These are phyloP conservation scores for Exophiala alcalophila DNA, from an alignment of 2,329 filamentous ascomycete genomes.

Conservation along the genomic window DNA sequence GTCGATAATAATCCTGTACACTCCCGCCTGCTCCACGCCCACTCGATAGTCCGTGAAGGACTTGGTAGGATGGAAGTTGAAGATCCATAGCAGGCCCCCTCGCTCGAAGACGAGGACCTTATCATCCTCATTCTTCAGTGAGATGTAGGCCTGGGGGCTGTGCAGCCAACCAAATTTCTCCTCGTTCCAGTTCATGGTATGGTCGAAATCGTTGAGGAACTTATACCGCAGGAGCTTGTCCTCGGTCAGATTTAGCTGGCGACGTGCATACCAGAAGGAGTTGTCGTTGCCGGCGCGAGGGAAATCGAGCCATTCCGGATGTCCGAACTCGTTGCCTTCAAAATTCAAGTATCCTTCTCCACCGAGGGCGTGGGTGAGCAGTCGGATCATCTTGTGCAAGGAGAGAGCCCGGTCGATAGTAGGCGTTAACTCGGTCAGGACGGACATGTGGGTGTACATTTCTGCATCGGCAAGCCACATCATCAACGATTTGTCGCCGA, in stretches of 20 bases:
- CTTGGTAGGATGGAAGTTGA: conserved; percentile 86
- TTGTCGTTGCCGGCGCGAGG: conserved; percentile 89
- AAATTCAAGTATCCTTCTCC: conserved; percentile 98
- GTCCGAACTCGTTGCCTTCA: conserved; percentile 97
- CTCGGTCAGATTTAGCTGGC: conserved; percentile 89
- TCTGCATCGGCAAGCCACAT: conserved; percentile 98
- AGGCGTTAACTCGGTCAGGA: conserved; percentile 75
- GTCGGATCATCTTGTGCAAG: conserved; percentile 95
- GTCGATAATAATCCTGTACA: conserved; percentile 82
- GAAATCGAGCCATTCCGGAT: conserved; percentile 98
- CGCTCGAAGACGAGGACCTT: conserved; percentile 96
- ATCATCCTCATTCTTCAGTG: conserved; percentile 87
- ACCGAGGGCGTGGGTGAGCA: conserved; percentile 85
- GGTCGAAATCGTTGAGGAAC: conserved; percentile 91
- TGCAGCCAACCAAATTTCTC: conserved; percentile 89
- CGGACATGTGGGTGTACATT: conserved; percentile 97
- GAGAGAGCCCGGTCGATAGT: conserved; percentile 87
- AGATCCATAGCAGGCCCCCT: conserved; percentile 83
- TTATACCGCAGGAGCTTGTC: conserved; percentile 81
- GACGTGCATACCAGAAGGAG: conserved; percentile 89
- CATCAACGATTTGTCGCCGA: conserved; percentile 94
- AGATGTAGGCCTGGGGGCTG: conserved; percentile 81
- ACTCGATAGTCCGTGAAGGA: conserved; percentile 93
- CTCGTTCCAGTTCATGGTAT: conserved; percentile 83
- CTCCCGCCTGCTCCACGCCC: conserved; percentile 78